phyloP scores from a whole-genome alignment of 208 protist genomes.

The Leishmania aethiopica region DNA sequence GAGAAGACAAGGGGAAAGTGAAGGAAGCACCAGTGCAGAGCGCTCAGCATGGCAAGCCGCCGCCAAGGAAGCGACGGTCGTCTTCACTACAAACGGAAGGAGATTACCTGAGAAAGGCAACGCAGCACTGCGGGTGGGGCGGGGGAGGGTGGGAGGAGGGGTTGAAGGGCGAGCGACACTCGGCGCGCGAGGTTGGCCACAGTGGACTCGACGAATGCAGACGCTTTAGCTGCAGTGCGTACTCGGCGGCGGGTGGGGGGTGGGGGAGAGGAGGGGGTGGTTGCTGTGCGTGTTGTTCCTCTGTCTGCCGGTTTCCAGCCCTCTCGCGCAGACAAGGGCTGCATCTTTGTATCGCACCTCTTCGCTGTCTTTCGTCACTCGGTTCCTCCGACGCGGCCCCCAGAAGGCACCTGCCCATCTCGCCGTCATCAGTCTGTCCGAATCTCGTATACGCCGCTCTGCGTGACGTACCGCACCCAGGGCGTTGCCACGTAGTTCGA shows the following conservation, averaged over 20 bases:
- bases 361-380: not conserved
- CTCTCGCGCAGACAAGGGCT: not conserved
- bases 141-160: no score
- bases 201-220: not conserved
- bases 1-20: not conserved
- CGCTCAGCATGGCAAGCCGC: not conserved
- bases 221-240: not conserved
- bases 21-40: not conserved
- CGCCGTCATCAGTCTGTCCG: conserved; percentile 58
- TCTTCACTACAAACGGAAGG: not conserved
- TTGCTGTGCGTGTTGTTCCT: not conserved
- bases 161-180: not conserved
- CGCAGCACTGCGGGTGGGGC: not conserved
- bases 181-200: no score
- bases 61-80: not conserved
- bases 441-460: conserved; percentile 97
- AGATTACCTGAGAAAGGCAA: not conserved
- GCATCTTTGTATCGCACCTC: not conserved
- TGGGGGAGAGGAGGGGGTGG: not conserved
- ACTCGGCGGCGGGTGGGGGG: not conserved
- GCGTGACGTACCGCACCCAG: conserved; percentile 99
- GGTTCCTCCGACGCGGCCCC: not conserved
- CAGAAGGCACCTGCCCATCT: not conserved
- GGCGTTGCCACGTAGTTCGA: conserved; percentile 96
- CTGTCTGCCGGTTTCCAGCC: not conserved